Conservation (phyloP, 1,284 basidiomycete species). For the Boletellus sp. region DNA sequence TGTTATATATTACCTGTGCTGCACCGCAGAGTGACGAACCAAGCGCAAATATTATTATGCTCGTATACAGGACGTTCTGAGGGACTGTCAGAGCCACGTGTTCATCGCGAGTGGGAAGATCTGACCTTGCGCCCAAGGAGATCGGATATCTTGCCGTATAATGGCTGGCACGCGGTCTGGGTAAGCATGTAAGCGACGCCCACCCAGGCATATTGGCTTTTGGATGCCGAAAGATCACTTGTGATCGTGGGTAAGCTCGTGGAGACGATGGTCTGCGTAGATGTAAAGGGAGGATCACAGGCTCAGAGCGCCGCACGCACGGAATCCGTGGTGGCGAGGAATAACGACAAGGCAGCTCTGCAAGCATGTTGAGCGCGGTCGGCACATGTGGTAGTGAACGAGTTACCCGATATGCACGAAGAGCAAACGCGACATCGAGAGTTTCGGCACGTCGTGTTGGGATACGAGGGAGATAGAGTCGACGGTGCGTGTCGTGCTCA, state of each 20-base stretch:
- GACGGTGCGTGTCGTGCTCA: conserved; percentile 12
- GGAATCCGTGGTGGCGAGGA: conserved; percentile 78
- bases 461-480: conserved; percentile 28
- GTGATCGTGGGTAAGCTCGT: conserved; percentile 76
- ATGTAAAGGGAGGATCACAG: conserved; percentile 15
- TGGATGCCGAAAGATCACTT: conserved; percentile 58
- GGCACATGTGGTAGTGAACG: conserved; percentile 1
- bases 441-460: conserved; percentile 17
- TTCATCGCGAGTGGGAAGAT: conserved; percentile 3
- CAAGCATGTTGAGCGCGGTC: conserved; percentile 10
- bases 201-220: conserved; percentile 78
- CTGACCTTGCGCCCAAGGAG: conserved; percentile 70
- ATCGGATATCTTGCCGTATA: conserved; percentile 76
- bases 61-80: conserved; percentile 61
- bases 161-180: conserved; percentile 76
- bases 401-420: conserved; percentile 55
- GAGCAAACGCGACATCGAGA: conserved; percentile 49
- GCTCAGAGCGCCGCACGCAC: conserved; percentile 41
- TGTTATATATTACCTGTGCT: conserved; percentile 47
- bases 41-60: conserved; percentile 64
- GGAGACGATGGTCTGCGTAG: conserved; percentile 69
- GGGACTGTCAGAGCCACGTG: conserved; percentile 5
- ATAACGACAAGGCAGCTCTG: conserved; percentile 70
- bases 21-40: conserved; percentile 71
- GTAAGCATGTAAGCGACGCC: conserved; percentile 78